Evolutionary conservation across 306 rosid species (phyloP).

Genomic region (Rosa multiflora): DNA sequence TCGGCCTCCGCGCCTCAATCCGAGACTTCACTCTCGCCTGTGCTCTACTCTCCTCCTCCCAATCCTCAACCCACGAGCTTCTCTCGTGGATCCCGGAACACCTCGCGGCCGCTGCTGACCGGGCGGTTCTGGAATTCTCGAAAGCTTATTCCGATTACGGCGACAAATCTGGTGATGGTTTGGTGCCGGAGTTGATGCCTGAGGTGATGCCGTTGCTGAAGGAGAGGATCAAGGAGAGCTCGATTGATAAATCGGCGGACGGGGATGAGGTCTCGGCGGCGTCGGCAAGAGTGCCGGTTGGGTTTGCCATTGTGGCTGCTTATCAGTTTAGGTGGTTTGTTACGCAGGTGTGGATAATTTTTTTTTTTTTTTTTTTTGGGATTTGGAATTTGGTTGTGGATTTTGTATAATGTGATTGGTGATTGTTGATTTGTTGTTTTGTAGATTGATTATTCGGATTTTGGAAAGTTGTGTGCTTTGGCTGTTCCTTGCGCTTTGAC

Average conservation of each 20-base stretch:
- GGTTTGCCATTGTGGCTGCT: conserved; percentile 70
- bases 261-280: conserved; percentile 73
- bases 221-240: conserved; percentile 70
- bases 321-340: conserved; percentile 87
- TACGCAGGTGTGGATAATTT: conserved; percentile 56
- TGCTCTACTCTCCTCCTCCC: conserved; percentile 62
- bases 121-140: conserved; percentile 51
- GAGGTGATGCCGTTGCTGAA: conserved; percentile 60
- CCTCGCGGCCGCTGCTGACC: conserved; percentile 46
- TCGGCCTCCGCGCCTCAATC: conserved; percentile 36
- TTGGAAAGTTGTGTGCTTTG: conserved; percentile 65
- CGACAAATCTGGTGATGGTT: conserved; percentile 40
- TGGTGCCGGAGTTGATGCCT: conserved; percentile 62
- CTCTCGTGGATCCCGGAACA: conserved; percentile 69
- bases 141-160: conserved; percentile 36
- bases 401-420: conserved; percentile 17
- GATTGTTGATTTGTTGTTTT: conserved; percentile 26
- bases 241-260: conserved; percentile 63
- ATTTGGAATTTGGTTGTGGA: conserved; percentile 11
- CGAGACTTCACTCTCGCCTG: conserved; percentile 68
- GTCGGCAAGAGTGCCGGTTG: conserved; percentile 72
- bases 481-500: conserved; percentile 89
- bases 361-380: not conserved
- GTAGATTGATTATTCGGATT: conserved; percentile 75
- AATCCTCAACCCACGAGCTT: conserved; percentile 44